Conservation (phyloP, 495 filamentous ascomycete genomes). For the Podospora sp. region DNA sequence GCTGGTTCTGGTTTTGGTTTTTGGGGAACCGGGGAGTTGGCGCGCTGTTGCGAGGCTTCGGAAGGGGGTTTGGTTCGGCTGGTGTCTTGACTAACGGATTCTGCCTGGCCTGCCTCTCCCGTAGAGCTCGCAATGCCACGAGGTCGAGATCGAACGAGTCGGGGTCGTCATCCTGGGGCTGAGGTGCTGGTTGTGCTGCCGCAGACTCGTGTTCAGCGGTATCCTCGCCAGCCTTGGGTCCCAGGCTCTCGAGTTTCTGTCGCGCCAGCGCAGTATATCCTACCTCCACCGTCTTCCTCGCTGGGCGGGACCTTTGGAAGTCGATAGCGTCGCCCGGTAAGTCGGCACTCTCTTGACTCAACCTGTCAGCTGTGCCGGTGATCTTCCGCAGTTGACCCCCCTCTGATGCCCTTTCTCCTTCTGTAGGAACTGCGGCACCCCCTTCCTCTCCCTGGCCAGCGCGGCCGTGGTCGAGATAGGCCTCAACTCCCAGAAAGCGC, state of each 20-base stretch:
- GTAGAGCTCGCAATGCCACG: slow-evolving; percentile 3
- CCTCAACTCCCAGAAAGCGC: slow-evolving; percentile 8
- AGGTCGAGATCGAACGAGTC: slow-evolving; percentile 11
- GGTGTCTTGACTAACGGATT: neutral
- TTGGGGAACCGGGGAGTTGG: slow-evolving; percentile 2
- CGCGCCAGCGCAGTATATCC: neutral
- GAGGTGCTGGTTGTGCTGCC: neutral
- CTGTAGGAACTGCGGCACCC: neutral
- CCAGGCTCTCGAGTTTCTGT: neutral
- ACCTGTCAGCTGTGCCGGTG: neutral
- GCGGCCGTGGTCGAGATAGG: neutral
- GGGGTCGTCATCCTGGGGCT: neutral
- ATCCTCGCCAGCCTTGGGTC: neutral
- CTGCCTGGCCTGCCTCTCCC: neutral
- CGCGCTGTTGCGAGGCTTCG: slow-evolving; percentile 6
- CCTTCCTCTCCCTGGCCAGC: neutral
- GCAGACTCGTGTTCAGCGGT: neutral
- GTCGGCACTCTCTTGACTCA: neutral
- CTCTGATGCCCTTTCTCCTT: neutral
- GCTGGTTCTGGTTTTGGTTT: slow-evolving; percentile 1
- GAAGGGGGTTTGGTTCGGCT: neutral
- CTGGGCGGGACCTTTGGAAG: neutral
- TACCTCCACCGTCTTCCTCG: neutral
- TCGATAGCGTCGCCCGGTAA: neutral
- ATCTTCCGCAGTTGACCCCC: neutral